Base-by-base conservation (phyloP, 257 asterid genomes). In the Lavandula angustifolia region DNA sequence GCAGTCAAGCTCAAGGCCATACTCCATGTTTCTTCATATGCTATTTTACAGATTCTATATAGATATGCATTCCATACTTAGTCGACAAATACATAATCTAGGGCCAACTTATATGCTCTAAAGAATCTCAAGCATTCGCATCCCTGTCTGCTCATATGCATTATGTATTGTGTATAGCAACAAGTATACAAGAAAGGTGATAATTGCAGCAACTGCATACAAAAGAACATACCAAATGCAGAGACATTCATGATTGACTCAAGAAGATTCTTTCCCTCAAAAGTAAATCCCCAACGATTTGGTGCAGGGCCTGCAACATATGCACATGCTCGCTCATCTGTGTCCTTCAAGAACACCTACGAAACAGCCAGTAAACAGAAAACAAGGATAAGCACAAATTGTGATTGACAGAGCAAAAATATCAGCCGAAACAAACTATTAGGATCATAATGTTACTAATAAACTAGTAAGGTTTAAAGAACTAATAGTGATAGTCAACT, bases 291-390 rank as follows among this genome's bases (percentile, higher is more conserved):
- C 99, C 99, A 94, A 27, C 99, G 99, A 68, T 88, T 88, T 66
- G 99, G 99, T 50, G 99, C 99, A 71, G 98, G 96, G 55, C 99
- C 99, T 3, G 99, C 98, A 74, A 94, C 73, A 76, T 90, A 94
- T n/a, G 99, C 99, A 78, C 99, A 94, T 54, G 99, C 99, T 73
- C 99, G 81, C 82, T 90, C 96, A 79, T 94, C 99, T 46, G 99
- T 94, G 78, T 90, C 99, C 86, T 94, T 88, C 77, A 94, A 75
- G 67, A 86, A 91, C 59, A 94, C 96, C 98, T 94, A 87, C 32
- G 51, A 79, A 66, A 54, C 48, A 80, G 62, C 66, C 52, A 64
- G 53, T 2, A 46, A 75, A 62, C 67, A 64, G 42, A 18, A 3
- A 18, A 37, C 38, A 8, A 44, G 35, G 40, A 67, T 44, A 54